Percentiles rank a stretch among this genome's conserved stretches.
Conservation (phyloP, 257 asterid genomes). For the Solanum pennellii region DNA sequence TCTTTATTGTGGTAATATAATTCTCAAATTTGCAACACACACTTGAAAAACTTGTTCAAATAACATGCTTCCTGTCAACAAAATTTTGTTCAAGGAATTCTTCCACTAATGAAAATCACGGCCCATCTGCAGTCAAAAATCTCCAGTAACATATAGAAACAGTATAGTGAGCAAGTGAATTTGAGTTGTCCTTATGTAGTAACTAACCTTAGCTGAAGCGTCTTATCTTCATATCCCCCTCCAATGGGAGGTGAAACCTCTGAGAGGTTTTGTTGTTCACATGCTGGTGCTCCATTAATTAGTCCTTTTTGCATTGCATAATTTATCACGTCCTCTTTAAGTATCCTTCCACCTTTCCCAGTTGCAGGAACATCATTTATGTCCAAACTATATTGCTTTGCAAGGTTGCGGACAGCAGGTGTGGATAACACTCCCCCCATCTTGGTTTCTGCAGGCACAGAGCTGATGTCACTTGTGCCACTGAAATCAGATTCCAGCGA, state of each 20-base stretch:
- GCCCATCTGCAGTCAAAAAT: neutral
- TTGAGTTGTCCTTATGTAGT: neutral
- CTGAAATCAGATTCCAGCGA: conserved; percentile 15
- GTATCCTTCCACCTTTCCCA: conserved; percentile 64
- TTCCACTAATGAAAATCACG: neutral
- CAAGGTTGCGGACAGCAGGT: conserved; percentile 80
- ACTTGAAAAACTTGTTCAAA: neutral
- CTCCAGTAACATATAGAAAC: neutral
- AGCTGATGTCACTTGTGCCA: conserved; percentile 26
- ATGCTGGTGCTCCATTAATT: conserved; percentile 21
- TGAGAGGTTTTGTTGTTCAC: conserved; percentile 8
- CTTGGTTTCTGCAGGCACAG: conserved; percentile 15
- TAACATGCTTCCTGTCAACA: neutral
- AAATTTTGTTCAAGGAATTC: neutral
- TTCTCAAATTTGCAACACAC: neutral
- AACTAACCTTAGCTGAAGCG: conserved; percentile 54
- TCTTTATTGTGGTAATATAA: neutral
- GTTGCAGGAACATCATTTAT: conserved; percentile 65
- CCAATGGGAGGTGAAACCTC: conserved; percentile 22
- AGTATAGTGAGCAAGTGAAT: neutral
- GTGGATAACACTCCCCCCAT: conserved; percentile 49
- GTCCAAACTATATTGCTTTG: conserved; percentile 52
- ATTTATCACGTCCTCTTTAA: conserved; percentile 57
- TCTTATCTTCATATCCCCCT: conserved; percentile 48
- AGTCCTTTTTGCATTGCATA: conserved; percentile 45